Evolutionary conservation across 805 yeast species (phyloP).

Genomic region (Starmerella gropengiesseri): DNA sequence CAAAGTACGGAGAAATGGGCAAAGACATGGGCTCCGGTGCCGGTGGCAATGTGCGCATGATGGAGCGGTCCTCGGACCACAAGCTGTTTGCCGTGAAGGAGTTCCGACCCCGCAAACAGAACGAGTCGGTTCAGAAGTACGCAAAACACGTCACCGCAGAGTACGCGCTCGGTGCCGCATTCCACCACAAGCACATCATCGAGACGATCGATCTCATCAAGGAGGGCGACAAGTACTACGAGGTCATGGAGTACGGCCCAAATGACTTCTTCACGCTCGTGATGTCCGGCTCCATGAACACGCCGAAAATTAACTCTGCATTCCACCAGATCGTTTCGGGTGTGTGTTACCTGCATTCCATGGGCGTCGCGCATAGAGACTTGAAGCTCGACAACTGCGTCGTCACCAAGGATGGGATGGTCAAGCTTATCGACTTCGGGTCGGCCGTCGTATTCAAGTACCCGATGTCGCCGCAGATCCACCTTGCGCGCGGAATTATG

Average conservation of each 20-base stretch:
- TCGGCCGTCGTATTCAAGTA: conserved; percentile 75
- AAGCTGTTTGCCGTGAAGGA: conserved; percentile 76
- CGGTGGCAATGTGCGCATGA: conserved; percentile 81
- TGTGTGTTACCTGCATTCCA: conserved; percentile 58
- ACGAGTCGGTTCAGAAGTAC: conserved; percentile 59
- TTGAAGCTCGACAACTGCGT: conserved; percentile 90
- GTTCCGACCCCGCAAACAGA: conserved; percentile 54
- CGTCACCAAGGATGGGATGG: conserved; percentile 57
- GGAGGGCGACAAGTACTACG: conserved; percentile 51
- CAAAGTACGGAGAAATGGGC: conserved; percentile 68
- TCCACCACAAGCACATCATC: conserved; percentile 70
- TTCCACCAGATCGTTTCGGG: conserved; percentile 73
- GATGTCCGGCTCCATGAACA: conserved; percentile 73
- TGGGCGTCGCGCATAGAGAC: conserved; percentile 89
- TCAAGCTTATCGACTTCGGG: conserved; percentile 88
- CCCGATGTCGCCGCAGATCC: conserved; percentile 45
- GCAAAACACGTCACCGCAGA: conserved; percentile 71
- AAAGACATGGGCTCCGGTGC: conserved; percentile 82
- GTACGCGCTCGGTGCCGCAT: conserved; percentile 65
- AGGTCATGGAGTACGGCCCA: conserved; percentile 89
- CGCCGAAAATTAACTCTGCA: conserved; percentile 64
- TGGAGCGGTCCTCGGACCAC: conserved; percentile 49
- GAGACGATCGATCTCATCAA: conserved; percentile 70
- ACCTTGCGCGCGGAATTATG: conserved; percentile 71
- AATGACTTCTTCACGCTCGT: conserved; percentile 87